phyloP scores from a whole-genome alignment of 768 basidiomycete species.

The Amanita exitialis region DNA sequence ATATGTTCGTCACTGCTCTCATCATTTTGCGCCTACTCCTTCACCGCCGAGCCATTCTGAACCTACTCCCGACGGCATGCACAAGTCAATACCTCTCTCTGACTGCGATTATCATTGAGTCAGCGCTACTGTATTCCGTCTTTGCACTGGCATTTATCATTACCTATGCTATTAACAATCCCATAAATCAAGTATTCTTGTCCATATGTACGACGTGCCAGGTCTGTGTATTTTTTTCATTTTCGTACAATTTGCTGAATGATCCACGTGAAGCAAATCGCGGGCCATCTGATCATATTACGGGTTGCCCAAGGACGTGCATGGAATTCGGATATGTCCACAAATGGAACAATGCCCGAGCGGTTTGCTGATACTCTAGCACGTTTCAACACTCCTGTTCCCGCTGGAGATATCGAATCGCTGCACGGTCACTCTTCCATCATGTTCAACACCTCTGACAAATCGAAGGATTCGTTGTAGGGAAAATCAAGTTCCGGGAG shows the following conservation, averaged over 20 bases:
- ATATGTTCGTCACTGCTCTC: too few relatives aligned
- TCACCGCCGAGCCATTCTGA: too few relatives aligned
- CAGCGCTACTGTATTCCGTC: too few relatives aligned
- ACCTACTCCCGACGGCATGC: too few relatives aligned
- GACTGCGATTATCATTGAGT: too few relatives aligned
- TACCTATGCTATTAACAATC: too few relatives aligned
- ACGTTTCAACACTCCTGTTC: neutral
- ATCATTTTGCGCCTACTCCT: too few relatives aligned
- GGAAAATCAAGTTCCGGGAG: neutral
- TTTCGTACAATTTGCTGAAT: neutral
- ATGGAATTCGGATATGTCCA: constrained; percentile 23
- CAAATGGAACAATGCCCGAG: neutral
- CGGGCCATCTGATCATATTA: constrained; percentile 36
- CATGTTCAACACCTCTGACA: neutral
- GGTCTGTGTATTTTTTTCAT: neutral
- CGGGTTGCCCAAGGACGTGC: constrained; percentile 36
- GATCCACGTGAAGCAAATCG: constrained; percentile 15
- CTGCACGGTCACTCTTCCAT: neutral
- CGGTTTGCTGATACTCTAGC: neutral
- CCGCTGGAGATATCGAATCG: neutral
- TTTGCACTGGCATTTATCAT: too few relatives aligned
- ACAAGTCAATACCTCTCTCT: too few relatives aligned
- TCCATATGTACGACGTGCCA: neutral
- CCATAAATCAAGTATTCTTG: too few relatives aligned
- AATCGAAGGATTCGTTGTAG: neutral